phyloP scores from a whole-genome alignment of 495 filamentous ascomycete species.

The Penicillium canescens region DNA sequence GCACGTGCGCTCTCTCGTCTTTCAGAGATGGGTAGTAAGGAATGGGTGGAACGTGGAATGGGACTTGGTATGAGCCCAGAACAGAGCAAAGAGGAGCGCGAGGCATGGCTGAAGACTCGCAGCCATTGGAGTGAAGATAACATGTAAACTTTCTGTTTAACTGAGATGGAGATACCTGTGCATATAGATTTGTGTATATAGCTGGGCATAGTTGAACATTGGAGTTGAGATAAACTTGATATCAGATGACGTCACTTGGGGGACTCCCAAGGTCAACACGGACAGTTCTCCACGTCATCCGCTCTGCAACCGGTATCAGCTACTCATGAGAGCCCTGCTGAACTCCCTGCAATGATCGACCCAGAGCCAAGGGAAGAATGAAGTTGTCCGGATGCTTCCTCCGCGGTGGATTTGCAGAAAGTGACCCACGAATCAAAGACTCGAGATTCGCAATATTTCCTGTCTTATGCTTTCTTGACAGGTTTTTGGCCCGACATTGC shows the following conservation, averaged over 20 bases:
- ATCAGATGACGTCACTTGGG: conserved; percentile 11
- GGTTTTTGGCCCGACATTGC: conserved; percentile 9
- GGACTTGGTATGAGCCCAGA: conserved; percentile 64
- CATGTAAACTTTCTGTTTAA: conserved; percentile 47
- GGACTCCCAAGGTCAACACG: not conserved
- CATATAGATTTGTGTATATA: conserved; percentile 8
- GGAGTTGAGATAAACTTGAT: no score
- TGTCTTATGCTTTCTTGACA: not conserved
- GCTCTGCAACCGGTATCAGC: not conserved
- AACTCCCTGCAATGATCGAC: conserved; percentile 1
- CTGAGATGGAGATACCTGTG: conserved; percentile 1
- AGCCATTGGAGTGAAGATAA: conserved; percentile 72
- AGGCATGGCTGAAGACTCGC: conserved; percentile 65
- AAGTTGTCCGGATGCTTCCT: not conserved
- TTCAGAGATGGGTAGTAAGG: conserved; percentile 87
- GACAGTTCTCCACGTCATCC: conserved; percentile 6
- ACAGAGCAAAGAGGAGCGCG: conserved; percentile 60
- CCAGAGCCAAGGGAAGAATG: not conserved
- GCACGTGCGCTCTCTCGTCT: conserved; percentile 83
- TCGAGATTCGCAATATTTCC: conserved; percentile 8
- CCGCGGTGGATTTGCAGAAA: not conserved
- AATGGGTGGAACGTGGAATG: conserved; percentile 92
- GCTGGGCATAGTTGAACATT: not conserved
- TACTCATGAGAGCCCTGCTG: not conserved
- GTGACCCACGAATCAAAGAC: conserved; percentile 3